Conservation (phyloP, 345 rosid species). For the Syzygium oleosum region DNA sequence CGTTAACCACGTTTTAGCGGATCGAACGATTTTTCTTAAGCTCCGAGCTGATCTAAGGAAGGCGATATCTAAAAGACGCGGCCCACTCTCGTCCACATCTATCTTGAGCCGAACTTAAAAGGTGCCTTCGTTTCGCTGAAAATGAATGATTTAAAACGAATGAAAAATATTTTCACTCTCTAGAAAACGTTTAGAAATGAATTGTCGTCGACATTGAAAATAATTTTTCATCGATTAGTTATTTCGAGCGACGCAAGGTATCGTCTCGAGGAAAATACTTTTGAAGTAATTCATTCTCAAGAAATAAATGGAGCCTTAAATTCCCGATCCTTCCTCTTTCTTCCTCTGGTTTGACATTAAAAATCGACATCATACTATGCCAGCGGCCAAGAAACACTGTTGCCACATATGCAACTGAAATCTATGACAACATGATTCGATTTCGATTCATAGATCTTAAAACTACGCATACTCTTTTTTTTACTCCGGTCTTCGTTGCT, state of each 20-base stretch:
- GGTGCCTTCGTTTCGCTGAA: rapidly evolving
- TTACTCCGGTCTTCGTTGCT: not conserved
- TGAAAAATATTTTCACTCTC: not conserved
- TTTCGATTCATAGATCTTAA: not conserved
- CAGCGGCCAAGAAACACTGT: not conserved
- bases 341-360: too few species aligned
- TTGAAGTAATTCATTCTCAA: not conserved
- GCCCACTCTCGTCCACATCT: too few species aligned
- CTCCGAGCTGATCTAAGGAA: too few species aligned
- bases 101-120: too few species aligned
- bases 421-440: not conserved
- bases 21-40: too few species aligned
- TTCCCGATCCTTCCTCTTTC: not conserved
- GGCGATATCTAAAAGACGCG: too few species aligned
- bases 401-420: not conserved
- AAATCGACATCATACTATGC: too few species aligned
- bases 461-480: not conserved
- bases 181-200: not conserved
- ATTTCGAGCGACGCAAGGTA: rapidly evolving
- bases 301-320: not conserved
- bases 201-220: too few species aligned
- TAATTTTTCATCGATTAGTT: too few species aligned
- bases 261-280: too few species aligned
- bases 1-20: not conserved
- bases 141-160: too few species aligned